Conservation (phyloP, 306 rosid genomes). For the Biancaea sappan region DNA sequence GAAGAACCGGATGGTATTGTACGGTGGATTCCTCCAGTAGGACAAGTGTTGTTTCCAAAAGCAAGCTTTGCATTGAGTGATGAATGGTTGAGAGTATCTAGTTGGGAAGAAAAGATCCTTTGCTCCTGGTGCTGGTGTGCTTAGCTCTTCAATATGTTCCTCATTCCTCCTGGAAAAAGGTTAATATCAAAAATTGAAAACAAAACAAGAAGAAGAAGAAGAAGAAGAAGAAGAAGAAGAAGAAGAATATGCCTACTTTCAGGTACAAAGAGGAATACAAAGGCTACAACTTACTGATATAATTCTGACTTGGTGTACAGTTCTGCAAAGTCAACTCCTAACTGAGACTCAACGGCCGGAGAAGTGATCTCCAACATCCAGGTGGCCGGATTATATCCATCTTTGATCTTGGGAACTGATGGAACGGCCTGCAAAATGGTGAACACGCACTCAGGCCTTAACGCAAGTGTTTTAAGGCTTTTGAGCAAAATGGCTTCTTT, state of each 20-base stretch:
- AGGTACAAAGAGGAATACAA: background rate
- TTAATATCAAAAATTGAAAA: constrained; percentile 27
- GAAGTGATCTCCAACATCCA: constrained; percentile 59
- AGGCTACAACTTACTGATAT: constrained; percentile 43
- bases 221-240: background rate
- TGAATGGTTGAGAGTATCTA: constrained; percentile 46
- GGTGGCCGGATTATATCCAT: constrained; percentile 53
- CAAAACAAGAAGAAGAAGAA: background rate
- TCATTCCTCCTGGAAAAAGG: constrained; percentile 46
- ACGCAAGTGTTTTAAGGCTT: background rate
- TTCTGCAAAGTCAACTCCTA: constrained; percentile 51
- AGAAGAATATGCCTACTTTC: constrained; percentile 13
- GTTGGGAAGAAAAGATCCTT: constrained; percentile 48
- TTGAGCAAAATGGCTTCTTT: background rate
- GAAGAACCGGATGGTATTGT: constrained; percentile 44
- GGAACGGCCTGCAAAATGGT: constrained; percentile 50
- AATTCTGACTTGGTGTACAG: constrained; percentile 46
- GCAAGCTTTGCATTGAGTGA: constrained; percentile 50
- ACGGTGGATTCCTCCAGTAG: constrained; percentile 61
- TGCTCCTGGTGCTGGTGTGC: constrained; percentile 46
- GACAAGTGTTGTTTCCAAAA: constrained; percentile 53
- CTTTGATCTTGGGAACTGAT: constrained; percentile 46
- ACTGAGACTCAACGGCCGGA: constrained; percentile 44
- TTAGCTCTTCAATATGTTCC: constrained; percentile 47
- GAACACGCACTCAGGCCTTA: background rate